phyloP scores from a whole-genome alignment of 1,284 basidiomycete species.

The Pseudozyma tsukubaensis region DNA sequence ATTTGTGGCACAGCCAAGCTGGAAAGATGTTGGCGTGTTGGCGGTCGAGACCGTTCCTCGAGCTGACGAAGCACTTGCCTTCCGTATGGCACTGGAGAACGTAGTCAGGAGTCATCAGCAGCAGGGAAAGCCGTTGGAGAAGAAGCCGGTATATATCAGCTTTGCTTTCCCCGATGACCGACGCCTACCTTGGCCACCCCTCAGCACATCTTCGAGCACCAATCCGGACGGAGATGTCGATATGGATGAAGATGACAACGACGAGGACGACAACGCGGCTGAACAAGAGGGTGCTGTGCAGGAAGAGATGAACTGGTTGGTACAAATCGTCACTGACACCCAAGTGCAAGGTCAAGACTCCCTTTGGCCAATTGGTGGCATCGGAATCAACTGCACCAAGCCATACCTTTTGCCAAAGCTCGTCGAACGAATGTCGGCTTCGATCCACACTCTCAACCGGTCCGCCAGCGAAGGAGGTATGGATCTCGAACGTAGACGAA shows the following conservation, averaged over 20 bases:
- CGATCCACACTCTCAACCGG: constrained; percentile 30
- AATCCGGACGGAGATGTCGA: constrained; percentile 26
- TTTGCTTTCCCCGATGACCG: constrained; percentile 51
- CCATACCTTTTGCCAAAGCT: constrained; percentile 47
- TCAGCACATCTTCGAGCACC: background rate
- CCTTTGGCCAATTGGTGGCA: constrained; percentile 47
- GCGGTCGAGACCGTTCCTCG: constrained; percentile 62
- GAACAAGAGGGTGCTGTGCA: constrained; percentile 25
- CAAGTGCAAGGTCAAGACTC: constrained; percentile 36
- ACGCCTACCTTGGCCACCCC: constrained; percentile 46
- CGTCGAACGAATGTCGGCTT: constrained; percentile 40
- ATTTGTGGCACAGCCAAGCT: constrained; percentile 36
- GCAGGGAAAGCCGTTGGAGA: constrained; percentile 27
- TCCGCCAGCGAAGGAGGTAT: constrained; percentile 20
- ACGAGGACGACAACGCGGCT: constrained; percentile 14
- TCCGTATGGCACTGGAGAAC: constrained; percentile 49
- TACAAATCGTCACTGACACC: constrained; percentile 40
- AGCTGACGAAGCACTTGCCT: constrained; percentile 57
- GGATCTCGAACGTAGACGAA: constrained; percentile 19
- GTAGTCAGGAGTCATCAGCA: constrained; percentile 20
- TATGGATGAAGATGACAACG: constrained; percentile 36
- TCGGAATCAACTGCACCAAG: constrained; percentile 66
- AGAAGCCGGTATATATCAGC: constrained; percentile 54
- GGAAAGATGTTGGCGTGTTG: constrained; percentile 52
- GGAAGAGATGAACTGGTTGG: constrained; percentile 49